Percentiles rank a stretch among this genome's conserved stretches.
These are phyloP conservation scores for Cladosporium austrohemisphaericum DNA, from an alignment of 2,329 filamentous ascomycete species.

Conservation along the genomic window DNA sequence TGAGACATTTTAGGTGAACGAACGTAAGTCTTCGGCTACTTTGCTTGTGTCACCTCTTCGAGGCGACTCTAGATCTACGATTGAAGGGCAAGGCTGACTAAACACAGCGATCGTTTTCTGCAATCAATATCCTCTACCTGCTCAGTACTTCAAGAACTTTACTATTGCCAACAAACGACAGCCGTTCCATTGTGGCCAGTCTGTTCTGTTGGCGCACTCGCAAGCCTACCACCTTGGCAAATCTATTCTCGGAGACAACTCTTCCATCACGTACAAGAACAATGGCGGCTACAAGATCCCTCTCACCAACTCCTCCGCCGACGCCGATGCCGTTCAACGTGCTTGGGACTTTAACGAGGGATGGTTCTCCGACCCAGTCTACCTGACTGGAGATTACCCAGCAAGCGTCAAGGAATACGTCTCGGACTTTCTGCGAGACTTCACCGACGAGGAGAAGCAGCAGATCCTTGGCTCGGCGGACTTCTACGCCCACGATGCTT, in stretches of 20 bases:
- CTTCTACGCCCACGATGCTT: conserved; percentile 38
- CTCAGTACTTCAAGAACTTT: conserved; percentile 37
- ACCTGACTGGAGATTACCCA: conserved; percentile 45
- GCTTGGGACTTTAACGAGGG: conserved; percentile 40
- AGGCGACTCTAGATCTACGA: no score
- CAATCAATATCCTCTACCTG: conserved; percentile 30
- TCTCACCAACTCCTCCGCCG: conserved; percentile 32
- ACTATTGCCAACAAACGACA: conserved; percentile 34
- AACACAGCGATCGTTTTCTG: conserved; percentile 28
- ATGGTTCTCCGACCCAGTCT: conserved; percentile 44
- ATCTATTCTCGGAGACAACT: conserved; percentile 32
- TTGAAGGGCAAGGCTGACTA: no score
- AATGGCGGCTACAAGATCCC: conserved; percentile 39
- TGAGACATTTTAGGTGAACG: neutral
- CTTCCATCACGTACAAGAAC: conserved; percentile 33
- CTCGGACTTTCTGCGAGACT: conserved; percentile 30
- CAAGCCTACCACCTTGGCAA: conserved; percentile 42
- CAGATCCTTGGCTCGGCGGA: conserved; percentile 34
- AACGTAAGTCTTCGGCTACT: neutral
- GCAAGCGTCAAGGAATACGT: conserved; percentile 36
- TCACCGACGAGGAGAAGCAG: conserved; percentile 32
- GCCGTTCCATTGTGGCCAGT: conserved; percentile 35
- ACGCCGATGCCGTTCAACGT: conserved; percentile 34
- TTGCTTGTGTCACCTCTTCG: no score
- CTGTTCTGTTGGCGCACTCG: conserved; percentile 37